Evolutionary conservation across 495 filamentous ascomycete genomes (phyloP).

Genomic region (Daldinia decipiens): DNA sequence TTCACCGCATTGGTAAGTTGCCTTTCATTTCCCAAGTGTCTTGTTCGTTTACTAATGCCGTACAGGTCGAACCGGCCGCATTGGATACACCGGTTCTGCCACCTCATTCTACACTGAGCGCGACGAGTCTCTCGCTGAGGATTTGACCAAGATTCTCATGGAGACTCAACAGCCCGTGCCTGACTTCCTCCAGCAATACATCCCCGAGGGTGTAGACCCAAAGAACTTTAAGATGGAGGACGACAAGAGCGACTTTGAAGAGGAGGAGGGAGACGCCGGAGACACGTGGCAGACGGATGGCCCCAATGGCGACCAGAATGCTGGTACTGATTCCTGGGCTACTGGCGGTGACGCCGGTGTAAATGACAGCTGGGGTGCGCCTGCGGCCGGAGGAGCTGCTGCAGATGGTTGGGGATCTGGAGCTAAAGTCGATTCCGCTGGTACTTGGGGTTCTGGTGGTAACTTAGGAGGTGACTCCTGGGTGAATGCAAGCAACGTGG

Average conservation of each 20-base stretch:
- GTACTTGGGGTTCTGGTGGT: background rate
- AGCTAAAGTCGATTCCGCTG: too few relatives aligned
- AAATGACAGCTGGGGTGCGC: constrained; percentile 11
- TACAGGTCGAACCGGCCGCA: constrained; percentile 88
- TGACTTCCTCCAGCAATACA: constrained; percentile 76
- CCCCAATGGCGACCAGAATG: background rate
- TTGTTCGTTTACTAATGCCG: constrained; percentile 32
- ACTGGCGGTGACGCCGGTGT: constrained; percentile 6
- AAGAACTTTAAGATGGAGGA: constrained; percentile 67
- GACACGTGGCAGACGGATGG: background rate
- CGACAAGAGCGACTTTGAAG: constrained; percentile 68
- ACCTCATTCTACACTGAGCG: constrained; percentile 82
- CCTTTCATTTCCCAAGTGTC: background rate
- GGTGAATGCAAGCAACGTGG: background rate
- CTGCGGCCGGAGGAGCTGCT: background rate
- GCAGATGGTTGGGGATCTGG: constrained; percentile 1
- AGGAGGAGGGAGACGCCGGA: constrained; percentile 39
- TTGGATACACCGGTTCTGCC: constrained; percentile 86
- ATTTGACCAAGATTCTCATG: constrained; percentile 79
- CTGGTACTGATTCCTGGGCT: constrained; percentile 8
- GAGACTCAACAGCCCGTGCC: constrained; percentile 82
- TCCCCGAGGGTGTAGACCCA: constrained; percentile 62
- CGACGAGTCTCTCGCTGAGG: constrained; percentile 73
- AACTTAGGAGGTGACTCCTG: background rate
- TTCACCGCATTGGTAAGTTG: constrained; percentile 86